phyloP scores from a whole-genome alignment of 169 alveolate genomes.

The Neospora caninum region DNA sequence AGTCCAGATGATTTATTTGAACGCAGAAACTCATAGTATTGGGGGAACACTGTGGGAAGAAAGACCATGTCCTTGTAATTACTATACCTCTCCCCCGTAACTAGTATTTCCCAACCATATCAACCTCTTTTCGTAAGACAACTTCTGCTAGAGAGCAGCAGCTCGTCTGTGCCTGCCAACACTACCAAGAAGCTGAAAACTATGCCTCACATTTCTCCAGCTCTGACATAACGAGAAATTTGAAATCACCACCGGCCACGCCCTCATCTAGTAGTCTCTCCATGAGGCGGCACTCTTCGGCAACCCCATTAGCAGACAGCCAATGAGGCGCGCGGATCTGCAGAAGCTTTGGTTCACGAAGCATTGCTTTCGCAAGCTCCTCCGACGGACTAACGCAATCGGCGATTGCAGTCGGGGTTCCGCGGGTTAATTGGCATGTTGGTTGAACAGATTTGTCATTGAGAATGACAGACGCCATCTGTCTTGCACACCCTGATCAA shows the following conservation, averaged over 20 bases:
- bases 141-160: no score
- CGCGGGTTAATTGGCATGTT: neutral
- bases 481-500: neutral
- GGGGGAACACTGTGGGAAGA: no score
- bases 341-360: neutral
- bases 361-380: neutral
- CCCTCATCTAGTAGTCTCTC: neutral
- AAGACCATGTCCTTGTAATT: no score
- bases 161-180: no score
- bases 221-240: neutral
- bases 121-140: no score
- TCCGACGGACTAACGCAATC: constrained; percentile 27
- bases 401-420: neutral
- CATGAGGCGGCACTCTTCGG: neutral
- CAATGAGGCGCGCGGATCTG: neutral
- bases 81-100: no score
- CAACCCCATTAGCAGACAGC: neutral
- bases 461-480: neutral
- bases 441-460: neutral
- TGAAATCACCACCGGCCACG: neutral
- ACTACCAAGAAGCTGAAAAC: neutral
- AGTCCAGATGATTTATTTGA: no score
- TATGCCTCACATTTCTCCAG: neutral
- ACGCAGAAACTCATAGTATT: no score
- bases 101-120: no score